A percentile compares a stretch with the other conserved stretches of the same genome.
These are phyloP conservation scores for Chrysoporthe deuterocubensis DNA, from an alignment of 2,329 filamentous ascomycete species.

Conservation along the genomic window DNA sequence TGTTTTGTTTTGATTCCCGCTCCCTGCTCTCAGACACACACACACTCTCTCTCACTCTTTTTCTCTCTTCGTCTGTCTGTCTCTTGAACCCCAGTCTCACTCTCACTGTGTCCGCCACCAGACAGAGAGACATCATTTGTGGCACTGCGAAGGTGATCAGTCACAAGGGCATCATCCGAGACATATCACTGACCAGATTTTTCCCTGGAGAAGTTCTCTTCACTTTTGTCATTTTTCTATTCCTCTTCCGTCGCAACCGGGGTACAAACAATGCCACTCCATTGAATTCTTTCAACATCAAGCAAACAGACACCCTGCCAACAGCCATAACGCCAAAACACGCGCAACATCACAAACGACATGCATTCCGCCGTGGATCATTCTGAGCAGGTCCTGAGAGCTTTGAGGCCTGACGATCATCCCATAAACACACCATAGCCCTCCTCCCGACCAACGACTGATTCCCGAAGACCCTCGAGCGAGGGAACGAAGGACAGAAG, in stretches of 20 bases:
- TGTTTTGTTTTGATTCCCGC: not conserved
- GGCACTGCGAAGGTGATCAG: conserved; percentile 1
- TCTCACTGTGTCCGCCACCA: not conserved
- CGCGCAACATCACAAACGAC: not conserved
- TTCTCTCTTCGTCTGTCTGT: not conserved
- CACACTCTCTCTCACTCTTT: not conserved
- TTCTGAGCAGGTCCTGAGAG: conserved; percentile 12
- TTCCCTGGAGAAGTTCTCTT: not conserved
- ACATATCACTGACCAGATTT: conserved; percentile 4
- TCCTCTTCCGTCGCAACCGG: not conserved
- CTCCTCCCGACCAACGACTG: not conserved
- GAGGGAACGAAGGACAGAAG: not conserved
- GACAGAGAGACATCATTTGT: conserved; percentile 23
- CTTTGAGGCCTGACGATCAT: not conserved
- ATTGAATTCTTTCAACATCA: not conserved
- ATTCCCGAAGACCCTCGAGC: not conserved
- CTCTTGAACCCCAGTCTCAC: not conserved
- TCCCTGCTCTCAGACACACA: not conserved
- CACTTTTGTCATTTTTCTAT: not conserved
- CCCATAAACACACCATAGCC: not conserved
- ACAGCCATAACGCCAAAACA: not conserved
- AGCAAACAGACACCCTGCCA: not conserved
- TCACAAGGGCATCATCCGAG: conserved; percentile 15
- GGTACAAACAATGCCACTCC: not conserved
- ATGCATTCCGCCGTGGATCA: conserved; percentile 13